These are phyloP conservation scores for Diaporthe sp. DNA, from an alignment of 2,329 filamentous ascomycete genomes.

Conservation along the genomic window DNA sequence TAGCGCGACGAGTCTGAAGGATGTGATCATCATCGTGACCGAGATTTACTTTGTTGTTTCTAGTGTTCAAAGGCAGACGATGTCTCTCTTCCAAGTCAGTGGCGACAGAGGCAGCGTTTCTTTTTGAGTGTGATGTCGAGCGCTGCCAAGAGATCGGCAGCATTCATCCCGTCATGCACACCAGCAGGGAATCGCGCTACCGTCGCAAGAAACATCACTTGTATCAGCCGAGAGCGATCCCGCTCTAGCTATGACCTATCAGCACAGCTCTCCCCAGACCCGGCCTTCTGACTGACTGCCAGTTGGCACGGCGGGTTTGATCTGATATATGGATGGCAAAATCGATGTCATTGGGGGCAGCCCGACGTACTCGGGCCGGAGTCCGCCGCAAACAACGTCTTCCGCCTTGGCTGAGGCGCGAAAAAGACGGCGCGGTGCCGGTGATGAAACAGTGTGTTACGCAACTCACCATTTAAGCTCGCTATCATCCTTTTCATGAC, in stretches of 20 bases:
- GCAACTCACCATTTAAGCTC: neutral
- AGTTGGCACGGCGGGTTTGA: conserved; percentile 2
- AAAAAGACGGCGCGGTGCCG: neutral
- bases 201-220: conserved; percentile 21
- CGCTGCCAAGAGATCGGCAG: conserved; percentile 20
- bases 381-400: neutral
- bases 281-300: neutral
- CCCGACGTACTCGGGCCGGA: neutral
- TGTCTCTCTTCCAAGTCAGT: accelerated
- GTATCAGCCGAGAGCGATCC: conserved; percentile 23
- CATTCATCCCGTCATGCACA: conserved; percentile 26
- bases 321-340: conserved; percentile 10
- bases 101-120: neutral
- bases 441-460: conserved; percentile 2
- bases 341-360: conserved; percentile 6
- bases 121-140: neutral
- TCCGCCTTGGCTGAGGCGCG: conserved; percentile 24
- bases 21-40: conserved; percentile 3
- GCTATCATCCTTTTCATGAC: neutral
- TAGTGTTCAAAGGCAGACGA: accelerated
- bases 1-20: conserved; percentile 15
- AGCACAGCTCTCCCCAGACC: neutral
- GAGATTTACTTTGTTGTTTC: neutral
- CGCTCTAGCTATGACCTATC: neutral
- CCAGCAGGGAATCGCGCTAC: conserved; percentile 16